Conservation (phyloP, 345 rosid species). For the Hypericum perforatum region DNA sequence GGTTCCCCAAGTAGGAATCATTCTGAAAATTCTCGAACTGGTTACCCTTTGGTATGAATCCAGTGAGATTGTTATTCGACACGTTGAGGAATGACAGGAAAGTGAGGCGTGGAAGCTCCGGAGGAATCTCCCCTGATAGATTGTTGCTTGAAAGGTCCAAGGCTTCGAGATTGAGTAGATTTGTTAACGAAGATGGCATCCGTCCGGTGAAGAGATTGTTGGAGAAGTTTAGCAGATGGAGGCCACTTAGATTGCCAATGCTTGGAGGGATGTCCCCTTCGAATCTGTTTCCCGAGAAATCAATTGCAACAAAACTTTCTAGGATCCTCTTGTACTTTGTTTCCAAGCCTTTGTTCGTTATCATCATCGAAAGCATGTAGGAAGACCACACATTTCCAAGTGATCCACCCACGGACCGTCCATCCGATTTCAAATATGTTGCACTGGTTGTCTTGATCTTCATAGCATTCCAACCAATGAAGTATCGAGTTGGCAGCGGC, state of each 20-base stretch:
- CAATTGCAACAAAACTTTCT: conserved; percentile 3
- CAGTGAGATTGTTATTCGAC: not conserved
- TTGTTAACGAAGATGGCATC: not conserved
- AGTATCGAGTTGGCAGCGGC: too few relatives aligned
- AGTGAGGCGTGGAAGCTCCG: not conserved
- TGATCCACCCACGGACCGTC: too few relatives aligned
- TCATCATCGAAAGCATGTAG: too few relatives aligned
- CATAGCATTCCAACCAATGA: too few relatives aligned
- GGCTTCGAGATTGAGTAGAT: conserved; percentile 9
- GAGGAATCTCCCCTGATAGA: conserved; percentile 2
- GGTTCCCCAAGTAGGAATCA: not conserved
- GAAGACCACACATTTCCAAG: too few relatives aligned
- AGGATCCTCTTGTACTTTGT: not conserved
- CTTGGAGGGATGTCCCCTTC: conserved; percentile 3
- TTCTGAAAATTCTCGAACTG: not conserved
- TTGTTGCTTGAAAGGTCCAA: conserved; percentile 10
- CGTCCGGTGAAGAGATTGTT: not conserved
- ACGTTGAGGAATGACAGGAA: not conserved
- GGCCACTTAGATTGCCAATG: too few relatives aligned
- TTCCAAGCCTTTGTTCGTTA: too few relatives aligned
- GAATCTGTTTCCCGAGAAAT: not conserved
- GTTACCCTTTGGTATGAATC: not conserved
- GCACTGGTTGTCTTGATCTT: too few relatives aligned
- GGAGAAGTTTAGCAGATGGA: too few relatives aligned
- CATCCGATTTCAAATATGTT: too few relatives aligned